phyloP scores from a whole-genome alignment of 1,139 yeast species.

The Suhomyces chickasaworum region DNA sequence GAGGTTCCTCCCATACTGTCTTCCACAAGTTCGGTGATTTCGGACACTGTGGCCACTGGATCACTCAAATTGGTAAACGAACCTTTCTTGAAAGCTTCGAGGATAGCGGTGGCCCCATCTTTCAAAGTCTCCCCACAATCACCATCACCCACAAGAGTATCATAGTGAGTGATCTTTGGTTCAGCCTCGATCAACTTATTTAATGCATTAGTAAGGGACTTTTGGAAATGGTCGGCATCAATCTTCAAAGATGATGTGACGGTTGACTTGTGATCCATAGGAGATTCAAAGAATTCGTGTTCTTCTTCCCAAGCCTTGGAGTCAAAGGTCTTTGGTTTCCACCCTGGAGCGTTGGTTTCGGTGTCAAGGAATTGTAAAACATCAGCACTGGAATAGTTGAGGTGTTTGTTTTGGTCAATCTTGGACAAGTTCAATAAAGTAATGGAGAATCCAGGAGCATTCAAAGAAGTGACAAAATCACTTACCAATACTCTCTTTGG shows the following conservation, averaged over 20 bases:
- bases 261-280: slow-evolving; percentile 28
- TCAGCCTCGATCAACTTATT: slow-evolving; percentile 55
- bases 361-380: slow-evolving; percentile 58
- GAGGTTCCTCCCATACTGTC: slow-evolving; percentile 96
- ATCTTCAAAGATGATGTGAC: slow-evolving; percentile 42
- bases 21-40: slow-evolving; percentile 67
- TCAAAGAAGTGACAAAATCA: slow-evolving; percentile 80
- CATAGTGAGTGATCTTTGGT: slow-evolving; percentile 81
- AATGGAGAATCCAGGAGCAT: slow-evolving; percentile 88
- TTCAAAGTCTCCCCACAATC: slow-evolving; percentile 94
- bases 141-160: slow-evolving; percentile 93
- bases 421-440: slow-evolving; percentile 70
- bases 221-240: slow-evolving; percentile 41
- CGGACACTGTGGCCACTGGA: slow-evolving; percentile 50
- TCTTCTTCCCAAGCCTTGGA: slow-evolving; percentile 28
- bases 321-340: slow-evolving; percentile 55
- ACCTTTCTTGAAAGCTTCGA: slow-evolving; percentile 45
- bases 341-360: slow-evolving; percentile 78
- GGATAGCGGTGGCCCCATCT: slow-evolving; percentile 75
- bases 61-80: slow-evolving; percentile 48
- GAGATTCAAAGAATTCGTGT: slow-evolving; percentile 30
- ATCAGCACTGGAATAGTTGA: slow-evolving; percentile 27
- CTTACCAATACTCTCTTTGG: slow-evolving; percentile 74
- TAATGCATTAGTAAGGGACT: slow-evolving; percentile 52
- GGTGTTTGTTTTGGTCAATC: slow-evolving; percentile 35